These are phyloP conservation scores for Homolaphlyctis polyrhiza DNA, from an alignment of 371 early-diverging fungal genomes.

Conservation along the genomic window DNA sequence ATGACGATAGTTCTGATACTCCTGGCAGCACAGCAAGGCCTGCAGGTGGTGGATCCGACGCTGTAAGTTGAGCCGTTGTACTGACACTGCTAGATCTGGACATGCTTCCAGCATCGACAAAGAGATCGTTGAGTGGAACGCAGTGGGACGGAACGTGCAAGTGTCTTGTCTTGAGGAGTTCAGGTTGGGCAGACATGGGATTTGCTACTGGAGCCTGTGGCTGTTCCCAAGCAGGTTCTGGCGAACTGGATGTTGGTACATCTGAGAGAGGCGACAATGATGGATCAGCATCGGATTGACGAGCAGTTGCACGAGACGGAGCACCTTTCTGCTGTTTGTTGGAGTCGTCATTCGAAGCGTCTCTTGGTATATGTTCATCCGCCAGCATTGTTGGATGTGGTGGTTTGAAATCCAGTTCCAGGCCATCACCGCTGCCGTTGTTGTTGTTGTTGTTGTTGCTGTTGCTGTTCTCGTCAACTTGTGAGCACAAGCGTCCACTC, in stretches of 20 bases:
- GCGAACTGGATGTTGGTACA: too few species aligned
- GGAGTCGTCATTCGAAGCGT: too few species aligned
- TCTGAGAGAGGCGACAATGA: too few species aligned
- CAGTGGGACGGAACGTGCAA: not conserved
- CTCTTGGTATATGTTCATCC: too few species aligned
- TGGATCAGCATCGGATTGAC: too few species aligned
- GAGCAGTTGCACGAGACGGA: too few species aligned
- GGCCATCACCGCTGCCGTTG: not conserved
- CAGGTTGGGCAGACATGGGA: not conserved
- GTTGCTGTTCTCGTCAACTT: not conserved
- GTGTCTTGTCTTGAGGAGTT: not conserved
- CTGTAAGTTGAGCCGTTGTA: not conserved
- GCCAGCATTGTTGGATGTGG: too few species aligned
- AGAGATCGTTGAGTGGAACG: not conserved
- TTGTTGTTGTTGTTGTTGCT: not conserved
- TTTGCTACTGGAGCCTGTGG: too few species aligned
- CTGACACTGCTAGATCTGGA: not conserved
- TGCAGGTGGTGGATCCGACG: not conserved
- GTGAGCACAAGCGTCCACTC: not conserved
- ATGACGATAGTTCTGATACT: too few species aligned
- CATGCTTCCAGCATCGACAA: not conserved
- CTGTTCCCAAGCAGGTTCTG: too few species aligned
- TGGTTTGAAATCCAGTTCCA: too few species aligned
- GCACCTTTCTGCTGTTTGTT: too few species aligned
- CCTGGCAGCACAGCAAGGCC: not conserved